Evolutionary conservation across 2,329 filamentous ascomycete species (phyloP).

Genomic region (Monilinia fructigena): DNA sequence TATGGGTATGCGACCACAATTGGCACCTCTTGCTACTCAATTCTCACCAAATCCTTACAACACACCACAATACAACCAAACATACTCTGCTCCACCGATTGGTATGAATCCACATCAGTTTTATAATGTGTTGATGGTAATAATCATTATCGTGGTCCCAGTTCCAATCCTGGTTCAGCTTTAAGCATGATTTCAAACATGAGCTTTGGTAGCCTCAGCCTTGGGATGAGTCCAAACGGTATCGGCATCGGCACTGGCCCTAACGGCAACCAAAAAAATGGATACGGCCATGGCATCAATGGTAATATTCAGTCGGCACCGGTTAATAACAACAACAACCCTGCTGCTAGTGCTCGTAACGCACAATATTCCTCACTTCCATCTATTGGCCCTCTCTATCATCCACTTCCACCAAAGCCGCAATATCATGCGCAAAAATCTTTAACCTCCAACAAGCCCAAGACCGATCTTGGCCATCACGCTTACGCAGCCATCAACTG

Average conservation of each 20-base stretch:
- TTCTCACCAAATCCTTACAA: neutral
- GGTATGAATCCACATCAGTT: slow-evolving; percentile 11
- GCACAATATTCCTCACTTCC: slow-evolving; percentile 4
- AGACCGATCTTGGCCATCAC: neutral
- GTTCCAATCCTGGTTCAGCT: slow-evolving; percentile 5
- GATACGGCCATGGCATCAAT: neutral
- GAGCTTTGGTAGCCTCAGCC: slow-evolving; percentile 9
- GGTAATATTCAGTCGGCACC: neutral
- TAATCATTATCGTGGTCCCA: slow-evolving; percentile 1
- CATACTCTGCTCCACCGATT: slow-evolving; percentile 7
- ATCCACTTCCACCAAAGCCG: slow-evolving; percentile 13
- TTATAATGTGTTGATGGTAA: slow-evolving; percentile 5
- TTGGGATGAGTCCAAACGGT: neutral
- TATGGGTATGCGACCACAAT: slow-evolving; percentile 16
- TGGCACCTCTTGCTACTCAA: slow-evolving; percentile 11
- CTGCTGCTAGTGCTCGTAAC: slow-evolving; percentile 14
- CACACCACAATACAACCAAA: slow-evolving; percentile 5
- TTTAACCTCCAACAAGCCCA: neutral
- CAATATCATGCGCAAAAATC: slow-evolving; percentile 3
- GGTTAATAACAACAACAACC: neutral
- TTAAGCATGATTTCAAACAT: neutral
- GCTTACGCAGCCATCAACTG: neutral
- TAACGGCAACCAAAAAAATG: neutral
- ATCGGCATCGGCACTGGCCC: neutral
- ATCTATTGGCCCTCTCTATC: slow-evolving; percentile 5